These are phyloP conservation scores for Aspergillus texensis DNA, from an alignment of 2,329 filamentous ascomycete species.

Conservation along the genomic window DNA sequence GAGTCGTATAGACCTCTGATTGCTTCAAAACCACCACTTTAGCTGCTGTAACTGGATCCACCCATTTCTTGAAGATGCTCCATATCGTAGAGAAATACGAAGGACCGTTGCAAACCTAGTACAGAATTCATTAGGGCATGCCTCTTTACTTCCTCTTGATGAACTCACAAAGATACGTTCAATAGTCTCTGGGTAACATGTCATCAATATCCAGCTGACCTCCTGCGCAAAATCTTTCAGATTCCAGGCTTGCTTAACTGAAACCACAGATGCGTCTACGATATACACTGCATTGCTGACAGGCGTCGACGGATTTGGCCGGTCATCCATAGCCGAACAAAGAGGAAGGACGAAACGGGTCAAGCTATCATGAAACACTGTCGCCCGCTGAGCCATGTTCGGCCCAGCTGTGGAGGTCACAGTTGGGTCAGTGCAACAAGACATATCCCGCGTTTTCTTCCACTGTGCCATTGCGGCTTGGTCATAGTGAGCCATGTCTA, in stretches of 20 bases:
- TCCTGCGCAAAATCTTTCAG: conserved; percentile 24
- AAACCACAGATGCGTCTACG: conserved; percentile 23
- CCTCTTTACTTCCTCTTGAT: background rate
- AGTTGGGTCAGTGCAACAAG: background rate
- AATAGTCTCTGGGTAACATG: conserved; percentile 32
- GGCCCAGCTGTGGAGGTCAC: background rate
- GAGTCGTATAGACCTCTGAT: no score
- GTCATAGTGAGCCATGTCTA: conserved; percentile 19
- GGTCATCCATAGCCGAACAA: conserved; percentile 22
- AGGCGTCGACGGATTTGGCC: conserved; percentile 5
- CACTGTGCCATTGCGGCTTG: conserved; percentile 17
- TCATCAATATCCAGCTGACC: conserved; percentile 28
- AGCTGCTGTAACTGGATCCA: no score
- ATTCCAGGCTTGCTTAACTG: conserved; percentile 27
- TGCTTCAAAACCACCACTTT: no score
- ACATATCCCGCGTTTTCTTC: conserved; percentile 15
- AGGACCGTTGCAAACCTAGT: no score
- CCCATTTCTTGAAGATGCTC: no score
- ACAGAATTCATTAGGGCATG: background rate
- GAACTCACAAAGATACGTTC: conserved; percentile 22
- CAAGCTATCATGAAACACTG: conserved; percentile 21
- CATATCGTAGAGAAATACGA: no score
- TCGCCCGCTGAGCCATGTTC: conserved; percentile 25
- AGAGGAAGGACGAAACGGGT: conserved; percentile 28
- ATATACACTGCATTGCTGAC: conserved; percentile 24